These are phyloP conservation scores for Dothistroma pini DNA, from an alignment of 2,329 filamentous ascomycete species.

Conservation along the genomic window DNA sequence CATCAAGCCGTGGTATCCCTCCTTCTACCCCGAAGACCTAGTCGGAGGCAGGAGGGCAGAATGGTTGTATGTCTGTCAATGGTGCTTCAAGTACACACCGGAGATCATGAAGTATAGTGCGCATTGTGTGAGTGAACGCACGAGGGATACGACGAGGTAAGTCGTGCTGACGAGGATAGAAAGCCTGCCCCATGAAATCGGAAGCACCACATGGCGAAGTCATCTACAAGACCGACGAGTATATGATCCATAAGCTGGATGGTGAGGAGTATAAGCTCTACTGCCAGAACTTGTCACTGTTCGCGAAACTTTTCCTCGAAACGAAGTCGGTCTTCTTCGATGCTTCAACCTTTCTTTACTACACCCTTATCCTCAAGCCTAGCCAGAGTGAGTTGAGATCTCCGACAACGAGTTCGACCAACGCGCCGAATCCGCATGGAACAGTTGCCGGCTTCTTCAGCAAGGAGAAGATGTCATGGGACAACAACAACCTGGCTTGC, in stretches of 20 bases:
- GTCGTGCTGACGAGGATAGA: conserved; percentile 33
- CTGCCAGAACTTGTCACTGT: conserved; percentile 91
- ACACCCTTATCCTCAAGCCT: conserved; percentile 68
- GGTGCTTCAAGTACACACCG: conserved; percentile 89
- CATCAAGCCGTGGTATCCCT: conserved; percentile 90
- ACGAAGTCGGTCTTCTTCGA: conserved; percentile 99
- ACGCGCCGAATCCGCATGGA: conserved; percentile 21
- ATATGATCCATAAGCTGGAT: conserved; percentile 89
- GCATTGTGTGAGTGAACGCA: conserved; percentile 39
- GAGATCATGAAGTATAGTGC: conserved; percentile 48
- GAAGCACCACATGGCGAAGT: conserved; percentile 61
- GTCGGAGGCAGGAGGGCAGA: conserved; percentile 42
- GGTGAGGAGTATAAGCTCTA: conserved; percentile 84
- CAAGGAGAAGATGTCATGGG: conserved; percentile 98
- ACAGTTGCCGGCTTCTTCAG: conserved; percentile 95
- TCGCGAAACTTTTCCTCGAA: conserved; percentile 95
- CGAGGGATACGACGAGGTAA: neutral
- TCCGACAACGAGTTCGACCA: conserved; percentile 42
- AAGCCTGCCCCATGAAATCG: conserved; percentile 42
- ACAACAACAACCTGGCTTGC: conserved; percentile 95
- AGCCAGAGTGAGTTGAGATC: neutral
- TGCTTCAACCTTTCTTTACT: conserved; percentile 90
- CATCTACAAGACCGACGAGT: conserved; percentile 75
- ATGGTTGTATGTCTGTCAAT: conserved; percentile 78
- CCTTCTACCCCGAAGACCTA: conserved; percentile 73